A percentile compares a stretch with the other conserved stretches of the same genome.
Evolutionary conservation across 2,329 filamentous ascomycete genomes (phyloP).

Genomic region (Aspergillus thermomutatus): DNA sequence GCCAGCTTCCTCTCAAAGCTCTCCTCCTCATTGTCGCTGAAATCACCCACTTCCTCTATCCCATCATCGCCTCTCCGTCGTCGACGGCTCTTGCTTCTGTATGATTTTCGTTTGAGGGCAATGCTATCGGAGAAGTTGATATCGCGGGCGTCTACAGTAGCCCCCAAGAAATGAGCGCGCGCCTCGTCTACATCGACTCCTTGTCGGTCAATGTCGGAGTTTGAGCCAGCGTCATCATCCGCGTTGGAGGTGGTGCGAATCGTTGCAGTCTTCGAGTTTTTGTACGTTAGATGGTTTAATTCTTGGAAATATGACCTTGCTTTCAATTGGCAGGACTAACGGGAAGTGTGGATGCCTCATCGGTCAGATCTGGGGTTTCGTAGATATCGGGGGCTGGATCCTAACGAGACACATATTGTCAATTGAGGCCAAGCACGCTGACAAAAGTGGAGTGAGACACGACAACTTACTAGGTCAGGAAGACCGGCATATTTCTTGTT

Average conservation of each 20-base stretch:
- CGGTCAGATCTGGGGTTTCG: slow-evolving; percentile 89
- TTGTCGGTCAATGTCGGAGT: slow-evolving; percentile 68
- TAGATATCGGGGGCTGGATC: slow-evolving; percentile 93
- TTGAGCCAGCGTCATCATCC: slow-evolving; percentile 54
- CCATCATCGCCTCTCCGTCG: slow-evolving; percentile 48
- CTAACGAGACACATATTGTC: slow-evolving; percentile 42
- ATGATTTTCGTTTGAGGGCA: slow-evolving; percentile 76
- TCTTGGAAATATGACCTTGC: not conserved
- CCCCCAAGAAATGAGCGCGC: slow-evolving; percentile 72
- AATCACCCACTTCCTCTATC: slow-evolving; percentile 64
- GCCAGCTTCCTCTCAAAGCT: slow-evolving; percentile 75
- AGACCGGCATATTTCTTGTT: slow-evolving; percentile 79
- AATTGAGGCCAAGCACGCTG: slow-evolving; percentile 2
- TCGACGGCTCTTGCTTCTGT: slow-evolving; percentile 69
- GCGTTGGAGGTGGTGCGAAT: slow-evolving; percentile 55
- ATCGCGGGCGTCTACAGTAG: slow-evolving; percentile 70
- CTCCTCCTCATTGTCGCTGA: slow-evolving; percentile 78
- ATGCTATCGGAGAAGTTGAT: slow-evolving; percentile 91
- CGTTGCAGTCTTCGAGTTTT: slow-evolving; percentile 50
- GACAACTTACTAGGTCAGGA: slow-evolving; percentile 66
- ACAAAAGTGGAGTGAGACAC: not conserved
- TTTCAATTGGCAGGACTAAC: slow-evolving; percentile 49
- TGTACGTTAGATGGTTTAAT: slow-evolving; percentile 35
- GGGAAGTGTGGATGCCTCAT: slow-evolving; percentile 81
- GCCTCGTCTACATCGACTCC: slow-evolving; percentile 75